These are phyloP conservation scores for Clohesyomyces aquaticus DNA, from an alignment of 495 filamentous ascomycete genomes.

Conservation along the genomic window DNA sequence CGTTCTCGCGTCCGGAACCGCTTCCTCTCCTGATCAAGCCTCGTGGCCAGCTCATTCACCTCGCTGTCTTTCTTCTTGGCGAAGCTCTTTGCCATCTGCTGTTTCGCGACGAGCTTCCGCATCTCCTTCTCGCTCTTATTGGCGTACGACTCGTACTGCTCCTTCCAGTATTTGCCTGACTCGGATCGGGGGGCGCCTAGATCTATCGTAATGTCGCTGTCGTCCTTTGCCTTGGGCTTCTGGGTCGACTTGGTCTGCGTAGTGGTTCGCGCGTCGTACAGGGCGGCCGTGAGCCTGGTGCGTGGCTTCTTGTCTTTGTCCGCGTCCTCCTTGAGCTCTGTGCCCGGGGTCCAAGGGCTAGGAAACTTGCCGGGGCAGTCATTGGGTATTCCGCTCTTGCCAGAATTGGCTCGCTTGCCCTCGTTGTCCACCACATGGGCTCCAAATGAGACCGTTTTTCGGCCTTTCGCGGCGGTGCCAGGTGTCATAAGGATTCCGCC, in stretches of 20 bases:
- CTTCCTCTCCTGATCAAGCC: conserved; percentile 66
- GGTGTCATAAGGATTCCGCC: conserved; percentile 84
- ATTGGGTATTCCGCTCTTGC: conserved; percentile 55
- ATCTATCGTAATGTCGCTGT: conserved; percentile 71
- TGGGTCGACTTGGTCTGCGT: conserved; percentile 44
- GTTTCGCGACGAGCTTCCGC: conserved; percentile 59
- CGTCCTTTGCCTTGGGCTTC: conserved; percentile 52
- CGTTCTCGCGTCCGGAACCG: conserved; percentile 56
- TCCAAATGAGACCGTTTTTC: conserved; percentile 90
- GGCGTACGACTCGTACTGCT: conserved; percentile 81
- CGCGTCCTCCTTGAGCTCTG: conserved; percentile 20
- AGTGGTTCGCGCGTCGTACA: conserved; percentile 43
- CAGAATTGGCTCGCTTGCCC: conserved; percentile 50
- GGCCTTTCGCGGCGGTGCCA: conserved; percentile 72
- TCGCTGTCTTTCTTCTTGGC: conserved; percentile 88
- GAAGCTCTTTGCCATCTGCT: conserved; percentile 79
- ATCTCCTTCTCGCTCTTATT: conserved; percentile 69
- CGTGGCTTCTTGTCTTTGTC: conserved; percentile 45
- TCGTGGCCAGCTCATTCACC: conserved; percentile 69
- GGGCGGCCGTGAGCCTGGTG: conserved; percentile 59
- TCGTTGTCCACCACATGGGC: conserved; percentile 66
- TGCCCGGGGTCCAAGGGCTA: conserved; percentile 62
- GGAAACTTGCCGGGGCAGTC: conserved; percentile 65
- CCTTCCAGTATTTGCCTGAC: conserved; percentile 93
- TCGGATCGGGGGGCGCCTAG: conserved; percentile 78